phyloP scores from a whole-genome alignment of 768 basidiomycete genomes.

The Guyanaporus albipodus region DNA sequence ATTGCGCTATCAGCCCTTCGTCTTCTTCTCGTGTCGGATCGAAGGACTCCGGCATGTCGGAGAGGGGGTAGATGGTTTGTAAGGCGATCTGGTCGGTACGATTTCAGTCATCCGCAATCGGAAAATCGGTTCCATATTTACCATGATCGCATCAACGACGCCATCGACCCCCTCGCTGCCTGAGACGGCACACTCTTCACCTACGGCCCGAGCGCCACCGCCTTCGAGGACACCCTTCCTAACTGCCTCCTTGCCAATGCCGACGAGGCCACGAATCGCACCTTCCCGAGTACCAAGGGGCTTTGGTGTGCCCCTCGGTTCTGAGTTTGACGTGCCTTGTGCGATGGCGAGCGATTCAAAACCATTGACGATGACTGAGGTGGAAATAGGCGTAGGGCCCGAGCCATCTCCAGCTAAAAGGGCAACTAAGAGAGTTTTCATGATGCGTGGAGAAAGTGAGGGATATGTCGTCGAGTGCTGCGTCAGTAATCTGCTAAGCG shows the following conservation, averaged over 20 bases:
- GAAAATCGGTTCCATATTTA: slow-evolving; percentile 27
- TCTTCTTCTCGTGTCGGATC: slow-evolving; percentile 50
- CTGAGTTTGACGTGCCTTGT: slow-evolving; percentile 37
- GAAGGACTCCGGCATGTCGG: slow-evolving; percentile 56
- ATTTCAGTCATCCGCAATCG: neutral
- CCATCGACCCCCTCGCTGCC: slow-evolving; percentile 34
- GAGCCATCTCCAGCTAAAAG: slow-evolving; percentile 46
- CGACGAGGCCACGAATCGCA: slow-evolving; percentile 81
- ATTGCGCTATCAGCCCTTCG: slow-evolving; percentile 38
- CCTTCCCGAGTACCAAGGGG: slow-evolving; percentile 83
- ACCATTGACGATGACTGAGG: slow-evolving; percentile 20
- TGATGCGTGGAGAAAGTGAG: slow-evolving; percentile 80
- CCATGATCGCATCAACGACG: slow-evolving; percentile 61
- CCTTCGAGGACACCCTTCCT: slow-evolving; percentile 79
- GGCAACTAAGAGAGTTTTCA: slow-evolving; percentile 89
- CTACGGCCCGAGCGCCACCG: slow-evolving; percentile 72
- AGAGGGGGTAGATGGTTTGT: slow-evolving; percentile 51
- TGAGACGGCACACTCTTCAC: slow-evolving; percentile 51
- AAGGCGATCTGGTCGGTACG: slow-evolving; percentile 51
- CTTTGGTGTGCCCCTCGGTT: slow-evolving; percentile 40
- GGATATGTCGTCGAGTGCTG: slow-evolving; percentile 89
- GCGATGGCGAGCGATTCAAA: slow-evolving; percentile 26
- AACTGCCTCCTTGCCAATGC: slow-evolving; percentile 82
- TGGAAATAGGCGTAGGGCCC: slow-evolving; percentile 4
- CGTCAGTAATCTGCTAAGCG: slow-evolving; percentile 74